Conservation (phyloP, 2,329 filamentous ascomycete genomes). For the Epichloe glyceriae region DNA sequence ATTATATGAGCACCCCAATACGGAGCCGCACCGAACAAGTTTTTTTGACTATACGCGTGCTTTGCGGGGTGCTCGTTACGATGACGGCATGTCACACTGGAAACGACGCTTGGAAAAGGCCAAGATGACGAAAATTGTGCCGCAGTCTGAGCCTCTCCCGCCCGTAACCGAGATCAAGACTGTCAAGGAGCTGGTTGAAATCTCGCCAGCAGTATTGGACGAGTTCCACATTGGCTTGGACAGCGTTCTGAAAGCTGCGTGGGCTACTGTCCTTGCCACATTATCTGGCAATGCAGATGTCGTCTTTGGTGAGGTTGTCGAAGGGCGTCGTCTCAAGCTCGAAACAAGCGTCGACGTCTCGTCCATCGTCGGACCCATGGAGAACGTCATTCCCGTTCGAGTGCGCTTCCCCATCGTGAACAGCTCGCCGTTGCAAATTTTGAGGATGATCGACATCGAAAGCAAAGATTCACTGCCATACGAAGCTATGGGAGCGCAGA, state of each 20-base stretch:
- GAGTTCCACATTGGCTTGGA: slow-evolving; percentile 35
- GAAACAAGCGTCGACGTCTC: slow-evolving; percentile 41
- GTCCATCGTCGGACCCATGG: slow-evolving; percentile 32
- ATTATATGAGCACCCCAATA: slow-evolving; percentile 28
- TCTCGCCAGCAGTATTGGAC: slow-evolving; percentile 22
- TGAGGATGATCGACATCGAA: slow-evolving; percentile 36
- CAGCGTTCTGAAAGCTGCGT: slow-evolving; percentile 43
- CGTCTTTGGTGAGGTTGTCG: slow-evolving; percentile 41
- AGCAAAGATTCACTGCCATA: slow-evolving; percentile 32
- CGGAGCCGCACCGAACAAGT: slow-evolving; percentile 24
- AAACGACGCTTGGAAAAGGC: slow-evolving; percentile 29
- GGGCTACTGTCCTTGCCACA: slow-evolving; percentile 41
- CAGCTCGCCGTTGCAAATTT: slow-evolving; percentile 34
- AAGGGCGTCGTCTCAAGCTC: slow-evolving; percentile 31
- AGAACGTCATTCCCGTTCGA: slow-evolving; percentile 36
- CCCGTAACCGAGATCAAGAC: slow-evolving; percentile 27
- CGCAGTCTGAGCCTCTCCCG: slow-evolving; percentile 27
- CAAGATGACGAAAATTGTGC: slow-evolving; percentile 32
- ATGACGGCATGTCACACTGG: slow-evolving; percentile 33
- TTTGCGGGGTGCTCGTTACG: slow-evolving; percentile 21
- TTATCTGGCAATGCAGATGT: slow-evolving; percentile 36
- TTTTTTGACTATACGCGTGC: slow-evolving; percentile 36
- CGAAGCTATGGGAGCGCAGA: slow-evolving; percentile 36
- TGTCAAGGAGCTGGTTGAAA: slow-evolving; percentile 25
- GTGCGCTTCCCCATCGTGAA: slow-evolving; percentile 30